phyloP scores from a whole-genome alignment of 2,329 filamentous ascomycete species.

The Fusarium nelsonii region DNA sequence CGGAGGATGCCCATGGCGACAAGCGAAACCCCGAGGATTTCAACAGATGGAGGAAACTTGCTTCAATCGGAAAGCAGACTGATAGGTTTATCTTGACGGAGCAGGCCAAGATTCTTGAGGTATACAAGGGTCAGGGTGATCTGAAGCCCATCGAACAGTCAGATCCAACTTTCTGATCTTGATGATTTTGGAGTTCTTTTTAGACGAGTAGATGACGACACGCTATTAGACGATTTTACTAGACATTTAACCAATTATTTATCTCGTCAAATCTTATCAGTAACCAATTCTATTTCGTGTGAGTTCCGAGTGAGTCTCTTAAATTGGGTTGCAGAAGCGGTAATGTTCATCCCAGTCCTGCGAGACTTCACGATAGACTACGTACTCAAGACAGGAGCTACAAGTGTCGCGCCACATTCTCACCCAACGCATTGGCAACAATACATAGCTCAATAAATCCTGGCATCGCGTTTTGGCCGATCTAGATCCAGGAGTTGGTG shows the following conservation, averaged over 20 bases:
- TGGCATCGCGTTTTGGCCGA: too few relatives aligned
- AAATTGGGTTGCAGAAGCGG: too few relatives aligned
- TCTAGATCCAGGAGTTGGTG: too few relatives aligned
- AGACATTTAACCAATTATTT: background rate
- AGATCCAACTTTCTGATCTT: conserved; percentile 28
- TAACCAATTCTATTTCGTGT: too few relatives aligned
- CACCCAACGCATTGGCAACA: too few relatives aligned
- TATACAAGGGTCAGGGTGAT: conserved; percentile 62
- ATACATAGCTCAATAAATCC: too few relatives aligned
- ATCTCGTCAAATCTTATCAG: too few relatives aligned
- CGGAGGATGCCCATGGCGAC: conserved; percentile 65
- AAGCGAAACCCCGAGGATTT: conserved; percentile 66
- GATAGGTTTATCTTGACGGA: conserved; percentile 66
- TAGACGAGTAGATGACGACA: background rate
- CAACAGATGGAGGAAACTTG: conserved; percentile 63
- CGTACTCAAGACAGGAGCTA: too few relatives aligned
- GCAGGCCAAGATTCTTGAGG: conserved; percentile 64
- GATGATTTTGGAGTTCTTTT: rapidly evolving
- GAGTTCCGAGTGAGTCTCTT: too few relatives aligned
- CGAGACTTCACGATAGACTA: too few relatives aligned
- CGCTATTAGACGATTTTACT: background rate
- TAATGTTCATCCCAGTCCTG: too few relatives aligned
- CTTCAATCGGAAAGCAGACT: conserved; percentile 62
- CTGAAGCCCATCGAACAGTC: conserved; percentile 58
- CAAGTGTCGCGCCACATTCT: too few relatives aligned